Base-by-base conservation (phyloP, 1,139 yeast genomes). In the Pichia sp. region DNA sequence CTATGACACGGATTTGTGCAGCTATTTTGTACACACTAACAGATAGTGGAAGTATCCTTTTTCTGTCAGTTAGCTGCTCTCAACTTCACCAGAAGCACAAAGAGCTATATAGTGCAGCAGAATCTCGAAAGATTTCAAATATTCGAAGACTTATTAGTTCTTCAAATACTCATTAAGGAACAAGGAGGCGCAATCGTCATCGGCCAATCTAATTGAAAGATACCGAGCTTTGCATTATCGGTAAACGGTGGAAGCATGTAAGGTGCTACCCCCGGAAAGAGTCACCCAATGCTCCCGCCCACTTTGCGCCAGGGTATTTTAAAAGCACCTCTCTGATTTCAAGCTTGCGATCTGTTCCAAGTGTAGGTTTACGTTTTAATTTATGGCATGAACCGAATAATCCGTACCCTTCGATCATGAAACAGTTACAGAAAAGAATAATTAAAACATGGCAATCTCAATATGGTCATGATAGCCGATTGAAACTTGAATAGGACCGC, bases 321-420 rank as follows among this genome's bases (percentile, higher is more conserved):
- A 81, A 55, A 68, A 83, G 57, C 73, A 74, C 54, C 71, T 81
- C 57, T 68, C 77, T n/a, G 78, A 76, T 53, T 82, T 79, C 16
- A 69, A 75, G n/a, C 69, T 85, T 57, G 75, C 82, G 8, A 73
- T 78, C 16, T 85, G 92, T 61, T 70, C 75, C 0, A 61, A 66
- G 8, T 85, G 90, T 64, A 67, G 70, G 13, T 75, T 78, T 62
- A 85, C 87, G 2, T 85, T 82, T 62, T 85, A 82, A 79, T 58
- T 80, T 87, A 1, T 84, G 87, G 85, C 92, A 85, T 67, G 87
- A 88, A 2, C 70, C 76, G 19, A 76, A 72, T 54, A 77, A 78
- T 53, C 62, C 67, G 30, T 82, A 87, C 63, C 73, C 75, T 15
- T 67, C 63, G 45, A 67, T 66, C 43, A 54, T 71, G 26, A 67